Base-by-base conservation (phyloP, 805 yeast species). In the Cyberlindnera xylosilytica region DNA sequence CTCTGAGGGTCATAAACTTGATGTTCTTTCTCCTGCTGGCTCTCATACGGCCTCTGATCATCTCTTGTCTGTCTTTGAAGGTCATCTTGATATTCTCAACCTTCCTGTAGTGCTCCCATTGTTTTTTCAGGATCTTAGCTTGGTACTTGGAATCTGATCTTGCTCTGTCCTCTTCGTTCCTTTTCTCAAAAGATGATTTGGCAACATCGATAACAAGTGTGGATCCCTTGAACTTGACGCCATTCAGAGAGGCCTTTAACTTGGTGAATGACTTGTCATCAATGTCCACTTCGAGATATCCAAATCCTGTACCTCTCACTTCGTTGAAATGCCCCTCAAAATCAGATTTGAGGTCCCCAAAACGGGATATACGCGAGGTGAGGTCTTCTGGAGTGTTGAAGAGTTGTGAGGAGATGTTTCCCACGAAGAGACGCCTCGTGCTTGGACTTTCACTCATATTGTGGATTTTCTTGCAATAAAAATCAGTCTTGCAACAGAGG, bases 221-320 rank as follows among this genome's bases (percentile, higher is more conserved):
- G 20, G 83, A 71, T 2, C 95, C 96, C 72, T 85, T 87, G 63
- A 73, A 91, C 20, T 74, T 75, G 2, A 83, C 76, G 23, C 90
- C 93, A 58, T 87, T 76, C 49, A 87, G 73, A 1, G 84, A 68
- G 6, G 65, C 60, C 44, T 73, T 72, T 39, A 91, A 62, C 36
- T 74, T 75, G 1, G 62, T 64, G 41, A 72, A 78, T 27, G 71
- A 67, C 17, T 64, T 62, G 3, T 69, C 66, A 1, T 70, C 60
- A 11, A 82, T 61, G n/a, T 68, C 63, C 61, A 91, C 66, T 18
- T 84, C 78, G 1, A 86, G 60, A 49, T 73, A 88, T 1, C 82
- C 97, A 66, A 79, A 93, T 4, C 60, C 58, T 6, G 43, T 20
- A 15, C 48, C 45, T 47, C 51, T 54, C 5, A 57, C 81, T 20